These are phyloP conservation scores for Hibiscus tridactylites DNA, from an alignment of 345 rosid genomes.

Conservation along the genomic window DNA sequence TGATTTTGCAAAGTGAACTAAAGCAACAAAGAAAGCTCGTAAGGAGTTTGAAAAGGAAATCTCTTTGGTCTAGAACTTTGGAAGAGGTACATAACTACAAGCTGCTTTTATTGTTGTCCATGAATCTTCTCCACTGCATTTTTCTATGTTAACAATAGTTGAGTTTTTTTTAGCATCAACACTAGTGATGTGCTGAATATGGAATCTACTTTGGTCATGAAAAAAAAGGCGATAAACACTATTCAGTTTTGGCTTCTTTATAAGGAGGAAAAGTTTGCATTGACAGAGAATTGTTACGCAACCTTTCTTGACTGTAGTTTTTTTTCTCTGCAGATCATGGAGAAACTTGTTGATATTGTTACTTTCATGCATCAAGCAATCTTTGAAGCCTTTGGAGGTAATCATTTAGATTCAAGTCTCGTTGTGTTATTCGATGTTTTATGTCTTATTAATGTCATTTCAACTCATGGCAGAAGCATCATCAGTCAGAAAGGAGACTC, in stretches of 20 bases:
- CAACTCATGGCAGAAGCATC: constrained; percentile 23
- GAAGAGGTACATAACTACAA: constrained; percentile 54
- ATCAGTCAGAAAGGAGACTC: constrained; percentile 13
- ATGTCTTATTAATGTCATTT: not conserved
- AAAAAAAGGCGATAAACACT: not conserved
- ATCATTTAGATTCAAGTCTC: constrained; percentile 13
- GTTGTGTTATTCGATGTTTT: not conserved
- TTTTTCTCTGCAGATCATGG: constrained; percentile 46
- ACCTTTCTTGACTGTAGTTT: not conserved
- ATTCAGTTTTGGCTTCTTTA: not conserved
- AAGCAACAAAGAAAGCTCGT: constrained; percentile 69
- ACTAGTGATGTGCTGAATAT: not conserved
- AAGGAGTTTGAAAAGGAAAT: constrained; percentile 68
- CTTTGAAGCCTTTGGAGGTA: constrained; percentile 59
- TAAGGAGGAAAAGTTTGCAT: not conserved
- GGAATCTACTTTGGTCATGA: not conserved
- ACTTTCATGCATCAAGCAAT: constrained; percentile 56
- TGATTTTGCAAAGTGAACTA: constrained; percentile 55
- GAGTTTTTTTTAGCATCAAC: not conserved
- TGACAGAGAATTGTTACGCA: not conserved
- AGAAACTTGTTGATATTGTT: constrained; percentile 62
- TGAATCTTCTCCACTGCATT: not conserved
- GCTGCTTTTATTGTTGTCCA: not conserved
- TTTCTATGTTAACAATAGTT: not conserved
- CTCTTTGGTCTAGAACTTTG: constrained; percentile 79